Evolutionary conservation across 805 yeast species (phyloP).

Genomic region (Kodamaea lidongshanica): DNA sequence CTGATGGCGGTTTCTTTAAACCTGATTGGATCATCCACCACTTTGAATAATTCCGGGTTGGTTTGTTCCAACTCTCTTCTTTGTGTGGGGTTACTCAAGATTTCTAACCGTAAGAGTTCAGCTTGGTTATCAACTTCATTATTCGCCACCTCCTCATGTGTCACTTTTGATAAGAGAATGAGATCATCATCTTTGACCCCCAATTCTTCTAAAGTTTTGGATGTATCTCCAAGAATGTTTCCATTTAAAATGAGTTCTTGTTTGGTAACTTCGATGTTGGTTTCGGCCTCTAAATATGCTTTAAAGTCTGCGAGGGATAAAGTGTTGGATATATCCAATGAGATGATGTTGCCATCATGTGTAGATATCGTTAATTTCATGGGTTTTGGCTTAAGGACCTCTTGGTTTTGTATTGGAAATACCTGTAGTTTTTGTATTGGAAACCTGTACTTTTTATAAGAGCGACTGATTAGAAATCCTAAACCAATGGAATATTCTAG

Average conservation of each 20-base stretch:
- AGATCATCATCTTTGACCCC: conserved; percentile 56
- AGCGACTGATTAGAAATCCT: too few relatives aligned
- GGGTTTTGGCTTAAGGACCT: neutral
- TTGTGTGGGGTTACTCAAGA: conserved; percentile 36
- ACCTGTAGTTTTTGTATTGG: too few relatives aligned
- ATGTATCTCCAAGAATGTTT: conserved; percentile 27
- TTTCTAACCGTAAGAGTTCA: conserved; percentile 46
- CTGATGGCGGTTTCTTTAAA: conserved; percentile 40
- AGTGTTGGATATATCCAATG: conserved; percentile 60
- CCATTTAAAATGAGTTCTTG: conserved; percentile 50
- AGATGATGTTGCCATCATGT: conserved; percentile 21
- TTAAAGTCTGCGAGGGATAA: conserved; percentile 61
- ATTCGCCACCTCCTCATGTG: conserved; percentile 1
- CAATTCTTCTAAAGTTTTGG: conserved; percentile 39
- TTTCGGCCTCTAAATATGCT: conserved; percentile 69
- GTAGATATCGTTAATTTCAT: conserved; percentile 18
- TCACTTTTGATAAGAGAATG: conserved; percentile 32
- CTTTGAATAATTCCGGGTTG: conserved; percentile 44
- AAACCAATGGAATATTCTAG: too few relatives aligned
- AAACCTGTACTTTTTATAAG: too few relatives aligned
- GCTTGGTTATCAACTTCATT: conserved; percentile 24
- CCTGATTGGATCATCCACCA: conserved; percentile 41
- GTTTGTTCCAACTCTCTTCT: conserved; percentile 29
- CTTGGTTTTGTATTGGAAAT: neutral
- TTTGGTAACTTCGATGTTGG: conserved; percentile 40